These are phyloP conservation scores for Vachellia collinsii DNA, from an alignment of 306 rosid genomes.

Conservation along the genomic window DNA sequence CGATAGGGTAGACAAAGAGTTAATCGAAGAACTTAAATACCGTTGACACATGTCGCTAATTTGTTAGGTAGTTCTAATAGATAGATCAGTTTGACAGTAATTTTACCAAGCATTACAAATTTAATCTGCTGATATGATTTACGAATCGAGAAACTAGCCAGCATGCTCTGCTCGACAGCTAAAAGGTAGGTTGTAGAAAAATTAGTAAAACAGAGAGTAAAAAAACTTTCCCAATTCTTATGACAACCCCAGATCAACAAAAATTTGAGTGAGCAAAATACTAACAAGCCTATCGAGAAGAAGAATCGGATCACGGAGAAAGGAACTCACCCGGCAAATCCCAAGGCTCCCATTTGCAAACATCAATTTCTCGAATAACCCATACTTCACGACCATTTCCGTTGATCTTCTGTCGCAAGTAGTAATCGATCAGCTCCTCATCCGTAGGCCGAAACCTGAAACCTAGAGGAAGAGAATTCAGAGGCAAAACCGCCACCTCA, in stretches of 20 bases:
- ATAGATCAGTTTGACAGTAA: background rate
- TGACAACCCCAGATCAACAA: slow-evolving; percentile 7
- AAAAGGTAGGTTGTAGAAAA: background rate
- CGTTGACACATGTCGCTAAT: background rate
- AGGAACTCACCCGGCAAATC: slow-evolving; percentile 76
- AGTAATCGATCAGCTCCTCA: slow-evolving; percentile 78
- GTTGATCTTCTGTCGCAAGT: slow-evolving; percentile 79
- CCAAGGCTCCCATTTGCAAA: slow-evolving; percentile 98
- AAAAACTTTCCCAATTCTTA: slow-evolving; percentile 12
- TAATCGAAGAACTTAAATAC: slow-evolving; percentile 27
- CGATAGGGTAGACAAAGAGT: slow-evolving; percentile 11
- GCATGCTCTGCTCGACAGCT: background rate
- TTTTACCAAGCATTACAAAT: background rate
- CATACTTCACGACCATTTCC: slow-evolving; percentile 65
- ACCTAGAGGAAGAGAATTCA: slow-evolving; percentile 72
- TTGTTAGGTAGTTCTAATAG: background rate
- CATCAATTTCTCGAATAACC: slow-evolving; percentile 89
- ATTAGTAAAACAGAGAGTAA: slow-evolving; percentile 6
- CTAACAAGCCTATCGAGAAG: background rate
- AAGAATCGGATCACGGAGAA: background rate
- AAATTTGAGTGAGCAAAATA: background rate
- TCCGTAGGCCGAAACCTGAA: slow-evolving; percentile 91
- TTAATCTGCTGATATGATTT: background rate
- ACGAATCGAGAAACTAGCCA: background rate
- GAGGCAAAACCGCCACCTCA: slow-evolving; percentile 51